These are phyloP conservation scores for Aspergillus steynii DNA, from an alignment of 495 filamentous ascomycete genomes.

Conservation along the genomic window DNA sequence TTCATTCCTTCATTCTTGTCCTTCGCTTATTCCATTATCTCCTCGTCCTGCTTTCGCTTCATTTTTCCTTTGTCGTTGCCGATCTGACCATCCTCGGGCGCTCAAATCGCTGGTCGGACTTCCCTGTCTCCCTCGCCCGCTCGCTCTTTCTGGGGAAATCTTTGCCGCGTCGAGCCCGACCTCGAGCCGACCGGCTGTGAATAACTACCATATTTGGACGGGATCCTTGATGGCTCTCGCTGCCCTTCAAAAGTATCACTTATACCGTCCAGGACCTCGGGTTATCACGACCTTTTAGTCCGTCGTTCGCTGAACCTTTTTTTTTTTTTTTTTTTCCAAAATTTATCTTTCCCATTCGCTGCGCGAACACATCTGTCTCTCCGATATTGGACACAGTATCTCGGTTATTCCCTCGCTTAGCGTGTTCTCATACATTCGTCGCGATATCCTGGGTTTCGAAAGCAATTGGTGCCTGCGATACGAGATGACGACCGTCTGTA, in stretches of 20 bases:
- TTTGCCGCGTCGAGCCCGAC: not conserved
- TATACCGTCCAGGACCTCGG: not conserved
- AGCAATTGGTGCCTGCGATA: conserved; percentile 15
- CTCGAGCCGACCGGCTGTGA: not conserved
- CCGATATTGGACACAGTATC: conserved; percentile 12
- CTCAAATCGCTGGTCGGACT: not conserved
- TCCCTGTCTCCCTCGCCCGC: not conserved
- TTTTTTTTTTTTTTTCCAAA: conserved; percentile 10
- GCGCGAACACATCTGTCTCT: conserved; percentile 20
- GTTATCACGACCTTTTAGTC: not conserved
- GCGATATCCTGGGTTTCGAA: not conserved
- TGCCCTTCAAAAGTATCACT: not conserved
- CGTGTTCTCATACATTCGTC: not conserved
- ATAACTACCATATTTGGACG: not conserved
- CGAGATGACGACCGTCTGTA: conserved; percentile 60
- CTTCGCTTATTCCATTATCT: conserved; percentile 4
- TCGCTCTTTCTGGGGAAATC: not conserved
- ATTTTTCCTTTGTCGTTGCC: conserved; percentile 12
- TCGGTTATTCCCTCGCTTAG: not conserved
- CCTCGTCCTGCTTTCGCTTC: conserved; percentile 13
- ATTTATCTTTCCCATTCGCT: conserved; percentile 14
- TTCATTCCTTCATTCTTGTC: conserved; percentile 15
- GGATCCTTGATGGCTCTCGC: not conserved
- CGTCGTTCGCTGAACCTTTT: conserved; percentile 13
- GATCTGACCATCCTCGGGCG: not conserved